Evolutionary conservation across 139 green algal species (phyloP).

Genomic region (Dunaliella primolecta): DNA sequence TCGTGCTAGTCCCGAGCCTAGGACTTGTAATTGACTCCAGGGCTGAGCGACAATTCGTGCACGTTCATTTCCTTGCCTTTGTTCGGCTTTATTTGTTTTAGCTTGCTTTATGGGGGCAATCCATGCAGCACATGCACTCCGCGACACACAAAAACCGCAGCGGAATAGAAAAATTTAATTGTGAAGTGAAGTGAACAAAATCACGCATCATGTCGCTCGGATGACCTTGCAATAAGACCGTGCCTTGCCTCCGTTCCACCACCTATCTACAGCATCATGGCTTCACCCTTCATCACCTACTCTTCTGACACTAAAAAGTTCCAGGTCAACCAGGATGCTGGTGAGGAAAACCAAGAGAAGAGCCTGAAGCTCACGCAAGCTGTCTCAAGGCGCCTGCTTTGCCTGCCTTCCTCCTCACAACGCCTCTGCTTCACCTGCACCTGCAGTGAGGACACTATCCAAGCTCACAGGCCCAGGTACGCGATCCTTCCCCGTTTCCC

Average conservation of each 20-base stretch:
- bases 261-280: background rate
- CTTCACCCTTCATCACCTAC: background rate
- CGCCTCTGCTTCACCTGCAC: too few relatives aligned
- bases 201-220: background rate
- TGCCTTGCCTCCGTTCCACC: background rate
- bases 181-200: too few relatives aligned
- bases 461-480: background rate
- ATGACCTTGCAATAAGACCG: background rate
- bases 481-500: too few relatives aligned
- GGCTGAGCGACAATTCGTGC: too few relatives aligned
- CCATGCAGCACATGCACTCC: too few relatives aligned
- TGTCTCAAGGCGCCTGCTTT: too few relatives aligned
- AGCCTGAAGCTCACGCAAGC: too few relatives aligned
- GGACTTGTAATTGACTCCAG: too few relatives aligned
- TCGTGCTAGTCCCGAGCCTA: background rate
- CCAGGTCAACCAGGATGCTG: background rate
- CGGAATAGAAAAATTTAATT: too few relatives aligned
- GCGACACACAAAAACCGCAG: too few relatives aligned
- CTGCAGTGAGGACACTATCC: background rate
- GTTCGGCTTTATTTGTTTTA: background rate
- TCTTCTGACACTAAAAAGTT: background rate
- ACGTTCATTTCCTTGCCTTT: background rate
- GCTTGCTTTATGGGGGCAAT: background rate
- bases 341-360: too few relatives aligned
- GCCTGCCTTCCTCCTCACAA: too few relatives aligned